A percentile compares a stretch with the other conserved stretches of the same genome.
These are phyloP conservation scores for Oryza brachyantha DNA, from an alignment of 176 grass and related monocot genomes.

Conservation along the genomic window DNA sequence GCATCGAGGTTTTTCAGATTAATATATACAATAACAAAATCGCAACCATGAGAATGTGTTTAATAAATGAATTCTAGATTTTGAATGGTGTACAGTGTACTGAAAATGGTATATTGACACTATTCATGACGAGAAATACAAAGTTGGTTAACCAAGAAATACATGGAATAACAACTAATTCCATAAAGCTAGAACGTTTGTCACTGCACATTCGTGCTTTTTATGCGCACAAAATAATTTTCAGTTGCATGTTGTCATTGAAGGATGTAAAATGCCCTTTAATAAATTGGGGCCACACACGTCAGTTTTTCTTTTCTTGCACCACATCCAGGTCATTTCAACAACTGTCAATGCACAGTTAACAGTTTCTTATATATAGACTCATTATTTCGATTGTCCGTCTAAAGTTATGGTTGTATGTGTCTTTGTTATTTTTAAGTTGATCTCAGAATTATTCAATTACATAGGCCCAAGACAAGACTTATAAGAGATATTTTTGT, in stretches of 20 bases:
- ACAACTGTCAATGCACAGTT: not conserved
- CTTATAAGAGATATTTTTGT: not conserved
- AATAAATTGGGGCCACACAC: not conserved
- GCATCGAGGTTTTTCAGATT: not conserved
- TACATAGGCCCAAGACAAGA: not conserved
- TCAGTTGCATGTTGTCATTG: not conserved
- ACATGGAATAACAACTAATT: not conserved
- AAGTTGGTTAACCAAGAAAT: not conserved
- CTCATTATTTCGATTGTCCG: not conserved
- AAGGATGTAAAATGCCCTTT: not conserved
- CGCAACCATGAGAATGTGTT: not conserved
- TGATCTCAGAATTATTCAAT: constrained; percentile 6
- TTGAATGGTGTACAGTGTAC: not conserved
- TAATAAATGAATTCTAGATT: not conserved
- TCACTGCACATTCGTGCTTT: not conserved
- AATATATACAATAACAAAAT: not conserved
- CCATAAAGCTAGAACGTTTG: not conserved
- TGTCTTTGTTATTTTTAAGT: not conserved
- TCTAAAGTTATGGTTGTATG: constrained; percentile 7
- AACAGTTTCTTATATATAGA: not conserved
- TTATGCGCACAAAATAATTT: not conserved
- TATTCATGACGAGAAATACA: not conserved
- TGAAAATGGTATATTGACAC: not conserved
- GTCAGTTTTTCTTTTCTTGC: not conserved
- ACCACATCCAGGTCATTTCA: not conserved